Evolutionary conservation across 352 stramenopile species (phyloP), one percentile per base, ranked within the genome.

Genomic region (Lagenidium giganteum): DNA sequence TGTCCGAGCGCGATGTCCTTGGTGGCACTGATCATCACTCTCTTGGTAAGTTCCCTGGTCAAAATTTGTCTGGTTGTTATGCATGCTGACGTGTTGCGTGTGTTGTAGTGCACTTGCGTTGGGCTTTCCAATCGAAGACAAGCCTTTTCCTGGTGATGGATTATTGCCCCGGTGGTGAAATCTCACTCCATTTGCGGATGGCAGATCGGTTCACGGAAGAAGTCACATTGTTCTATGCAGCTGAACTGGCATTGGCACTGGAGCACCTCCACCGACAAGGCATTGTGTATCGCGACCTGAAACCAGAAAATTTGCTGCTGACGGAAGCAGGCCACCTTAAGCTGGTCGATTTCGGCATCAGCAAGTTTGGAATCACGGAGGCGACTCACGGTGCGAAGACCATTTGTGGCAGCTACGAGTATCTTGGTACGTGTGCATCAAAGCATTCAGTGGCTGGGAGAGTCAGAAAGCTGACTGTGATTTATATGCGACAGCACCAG

Each of bases 181-280:
- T 91, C 8, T 85, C 73, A 3, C 57, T 49, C 3, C 73, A 86
- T 26, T 36, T 87, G 8, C 70, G 81, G 23, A 56, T 54, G 18
- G 56, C 64, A 1, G 57, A 50, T 13, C 64, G 54, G 2, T 89
- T 93, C 50, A 51, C 47, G 0, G 67, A 87, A 53, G 43, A 75
- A 13, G 55, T 83, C 13, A 57, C 70, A n/a, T 27, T 44, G 12
- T 92, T 94, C 31, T 93, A 92, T 51, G 61, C 61, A 0, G 77
- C 80, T 0, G 72, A 95, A 42, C 35, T 95, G 40, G 60, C 83
- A 11, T 46, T 92, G 5, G 83, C 81, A 7, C 57, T 94, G 8
- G 77, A 90, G 43, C 79, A 95, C 42, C 42, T 95, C 18, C 83
- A 95, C 26, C 79, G 78, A 18, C 83, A 92, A 23, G 83, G 80